Base-by-base conservation (phyloP, 129 eudicot genomes). In the Silybum marianum region DNA sequence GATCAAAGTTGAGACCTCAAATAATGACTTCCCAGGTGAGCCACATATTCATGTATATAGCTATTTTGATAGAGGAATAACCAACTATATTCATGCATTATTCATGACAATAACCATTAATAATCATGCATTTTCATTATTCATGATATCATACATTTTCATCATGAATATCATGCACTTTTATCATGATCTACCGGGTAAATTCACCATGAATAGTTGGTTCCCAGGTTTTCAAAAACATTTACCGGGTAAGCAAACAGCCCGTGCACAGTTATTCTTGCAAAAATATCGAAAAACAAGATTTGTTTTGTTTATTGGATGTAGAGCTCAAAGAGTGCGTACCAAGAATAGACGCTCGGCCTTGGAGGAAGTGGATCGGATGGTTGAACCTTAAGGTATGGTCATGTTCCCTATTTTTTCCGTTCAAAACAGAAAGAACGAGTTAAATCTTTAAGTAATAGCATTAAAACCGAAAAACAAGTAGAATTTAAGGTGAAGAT, bases 271-370 rank as follows among this genome's bases (percentile, higher is more conserved):
- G 10, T 58, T 58, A 6, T 58, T 75, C 5, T 75, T 32, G 0
- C 11, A 22, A 40, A 78, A 44, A 18, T 67, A 8, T 25, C 13
- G 16, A 24, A 78, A 40, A 42, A 6, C 26, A 69, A 42, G 44
- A 8, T 18, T 38, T 44, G 32, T 67, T 68, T 18, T 44, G 44
- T 18, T 48, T 11, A 19, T 63, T 42, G 6, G 11, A 4, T 19
- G 68, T 78, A 62, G 13, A 68, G 71, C 23, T 72, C 11, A 74
- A 26, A 69, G 26, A 67, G 69, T 39, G 30, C 39, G 69, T 75
- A 89, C 88, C 88, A 84, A 71, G 58, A 75, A 66, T 71, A 89
- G 82, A 82, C 51, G 85, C 67, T 84, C 23, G 63, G 65, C 74
- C 72, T 84, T 28, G 88, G 73, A 83, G 82, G 84, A 84, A 58